Conservation (phyloP, 352 stramenopile species). For the Phytophthora ramorum region DNA sequence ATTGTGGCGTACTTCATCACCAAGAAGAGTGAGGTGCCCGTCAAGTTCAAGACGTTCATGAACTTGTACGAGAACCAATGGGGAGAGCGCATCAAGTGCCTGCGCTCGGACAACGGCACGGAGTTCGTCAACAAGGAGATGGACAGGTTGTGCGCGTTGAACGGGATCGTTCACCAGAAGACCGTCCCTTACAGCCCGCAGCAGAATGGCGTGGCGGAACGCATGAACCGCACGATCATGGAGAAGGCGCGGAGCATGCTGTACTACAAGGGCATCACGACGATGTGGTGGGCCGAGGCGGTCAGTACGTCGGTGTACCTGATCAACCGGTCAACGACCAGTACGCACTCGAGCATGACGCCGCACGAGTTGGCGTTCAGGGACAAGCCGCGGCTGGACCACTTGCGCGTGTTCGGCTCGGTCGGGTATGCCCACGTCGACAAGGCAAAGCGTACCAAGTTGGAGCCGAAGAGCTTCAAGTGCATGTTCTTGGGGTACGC, state of each 20-base stretch:
- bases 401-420: constrained; percentile 39
- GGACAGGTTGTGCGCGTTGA: background rate
- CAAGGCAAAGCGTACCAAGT: constrained; percentile 29
- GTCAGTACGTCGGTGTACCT: constrained; percentile 38
- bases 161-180: constrained; percentile 23
- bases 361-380: constrained; percentile 33
- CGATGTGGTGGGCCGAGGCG: constrained; percentile 40
- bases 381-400: constrained; percentile 9
- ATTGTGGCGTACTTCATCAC: constrained; percentile 31
- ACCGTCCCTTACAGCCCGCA: constrained; percentile 19
- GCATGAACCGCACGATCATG: constrained; percentile 34
- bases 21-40: constrained; percentile 24
- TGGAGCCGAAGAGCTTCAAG: constrained; percentile 31
- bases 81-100: constrained; percentile 11
- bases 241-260: constrained; percentile 37
- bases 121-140: constrained; percentile 40
- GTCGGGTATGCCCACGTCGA: constrained; percentile 37
- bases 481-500: constrained; percentile 37
- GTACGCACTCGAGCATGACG: background rate
- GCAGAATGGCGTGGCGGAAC: constrained; percentile 30
- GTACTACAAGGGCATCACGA: constrained; percentile 30
- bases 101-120: constrained; percentile 38
- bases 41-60: constrained; percentile 23
- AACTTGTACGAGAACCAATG: constrained; percentile 29
- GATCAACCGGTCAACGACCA: constrained; percentile 27